These are phyloP conservation scores for Chaetothyriales sp. DNA, from an alignment of 2,329 filamentous ascomycete species.

Conservation along the genomic window DNA sequence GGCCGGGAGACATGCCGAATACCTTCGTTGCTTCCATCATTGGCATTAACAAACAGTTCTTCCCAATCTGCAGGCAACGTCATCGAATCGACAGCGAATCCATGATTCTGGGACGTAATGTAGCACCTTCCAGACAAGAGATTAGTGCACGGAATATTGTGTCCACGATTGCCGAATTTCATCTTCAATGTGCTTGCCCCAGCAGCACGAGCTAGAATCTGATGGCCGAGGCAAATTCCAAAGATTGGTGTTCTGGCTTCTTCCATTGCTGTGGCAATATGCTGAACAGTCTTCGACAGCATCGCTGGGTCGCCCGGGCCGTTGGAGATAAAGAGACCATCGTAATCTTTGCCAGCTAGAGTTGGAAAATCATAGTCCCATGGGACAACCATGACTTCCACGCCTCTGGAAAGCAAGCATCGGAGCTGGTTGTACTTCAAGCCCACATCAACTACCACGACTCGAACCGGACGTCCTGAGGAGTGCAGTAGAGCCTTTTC, in stretches of 20 bases:
- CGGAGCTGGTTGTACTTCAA: conserved; percentile 97
- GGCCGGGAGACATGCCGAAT: conserved; percentile 75
- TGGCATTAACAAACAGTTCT: conserved; percentile 94
- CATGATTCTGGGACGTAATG: conserved; percentile 98
- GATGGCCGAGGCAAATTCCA: conserved; percentile 90
- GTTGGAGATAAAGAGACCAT: conserved; percentile 95
- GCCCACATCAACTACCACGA: conserved; percentile 89
- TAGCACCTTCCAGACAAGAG: conserved; percentile 92
- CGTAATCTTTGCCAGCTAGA: conserved; percentile 67
- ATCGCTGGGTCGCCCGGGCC: conserved; percentile 89
- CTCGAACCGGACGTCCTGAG: conserved; percentile 70
- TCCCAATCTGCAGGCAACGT: conserved; percentile 68
- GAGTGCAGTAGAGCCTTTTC: conserved; percentile 66
- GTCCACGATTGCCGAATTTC: conserved; percentile 98
- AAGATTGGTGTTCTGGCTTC: conserved; percentile 78
- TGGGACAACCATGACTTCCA: conserved; percentile 86
- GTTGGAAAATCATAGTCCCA: conserved; percentile 87
- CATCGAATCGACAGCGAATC: conserved; percentile 74
- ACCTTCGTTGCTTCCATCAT: conserved; percentile 95
- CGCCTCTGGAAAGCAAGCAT: conserved; percentile 77
- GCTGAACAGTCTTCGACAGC: conserved; percentile 62
- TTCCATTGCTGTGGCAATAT: conserved; percentile 60
- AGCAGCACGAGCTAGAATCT: conserved; percentile 74
- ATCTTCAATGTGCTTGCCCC: conserved; percentile 83
- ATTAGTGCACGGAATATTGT: conserved; percentile 97